Evolutionary conservation across 202 grass and related monocot species (phyloP), one percentile per base, ranked within the genome.

Genomic region (Hordeum pubiflorum): DNA sequence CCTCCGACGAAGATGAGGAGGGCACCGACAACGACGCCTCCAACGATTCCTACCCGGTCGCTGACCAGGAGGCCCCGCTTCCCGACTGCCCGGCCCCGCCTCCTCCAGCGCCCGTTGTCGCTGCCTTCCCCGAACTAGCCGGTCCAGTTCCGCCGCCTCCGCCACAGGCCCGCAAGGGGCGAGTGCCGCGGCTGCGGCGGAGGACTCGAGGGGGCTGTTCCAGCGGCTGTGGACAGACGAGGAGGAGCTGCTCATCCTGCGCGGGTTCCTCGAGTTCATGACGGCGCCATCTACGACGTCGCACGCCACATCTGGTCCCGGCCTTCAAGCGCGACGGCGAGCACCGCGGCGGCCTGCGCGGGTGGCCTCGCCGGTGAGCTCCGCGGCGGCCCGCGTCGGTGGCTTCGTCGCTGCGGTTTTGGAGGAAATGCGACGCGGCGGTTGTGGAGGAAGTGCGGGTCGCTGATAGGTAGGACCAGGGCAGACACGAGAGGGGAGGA

Each of bases 141-240:
- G 31, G 31, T 32, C 32, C 67, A 7, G 4, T 55, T 21, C 75
- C 79, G n/a, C 56, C 68, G 22, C 68, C 36, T 11, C 66, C 20
- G 36, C 66, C 31, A 5, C 31, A 32, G 31, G 31, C 3, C 31
- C 26, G 3, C 63, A 60, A 11, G 58, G 37, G 58, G 6, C 22
- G 76, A 31, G 60, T 5, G 26, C 78, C 7, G 74, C 50, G 8
- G 58, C 62, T 3, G 58, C 66, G 24, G 58, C 74, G 26, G 92
- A 98, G 6, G 96, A 98, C 69, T 94, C 96, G 20, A 72, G 96
- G 48, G 78, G 96, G 2, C 81, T 98, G 74, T 98, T 98, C 87
- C 92, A 98, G 90, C 80, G 96, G 37, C 77, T 98, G 31, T 98
- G 96, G 96, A 93, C 96, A 50, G 96, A 98, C 58, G 90, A 98